A percentile compares a stretch with the other conserved stretches of the same genome.
These are phyloP conservation scores for Colletotrichum acutatum DNA, from an alignment of 2,329 filamentous ascomycete species.

Conservation along the genomic window DNA sequence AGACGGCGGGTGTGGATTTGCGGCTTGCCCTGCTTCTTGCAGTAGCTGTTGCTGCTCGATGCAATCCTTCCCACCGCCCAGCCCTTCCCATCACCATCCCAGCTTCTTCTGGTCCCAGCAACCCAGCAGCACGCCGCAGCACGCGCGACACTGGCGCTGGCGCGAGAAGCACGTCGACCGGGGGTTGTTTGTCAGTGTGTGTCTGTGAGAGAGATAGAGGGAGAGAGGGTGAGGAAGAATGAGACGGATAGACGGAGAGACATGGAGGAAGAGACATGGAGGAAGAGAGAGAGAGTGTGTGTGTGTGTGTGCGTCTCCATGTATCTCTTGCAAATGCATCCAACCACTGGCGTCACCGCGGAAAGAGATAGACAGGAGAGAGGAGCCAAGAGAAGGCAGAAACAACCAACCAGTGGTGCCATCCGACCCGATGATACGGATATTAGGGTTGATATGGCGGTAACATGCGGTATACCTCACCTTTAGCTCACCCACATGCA, in stretches of 20 bases:
- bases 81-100: not conserved
- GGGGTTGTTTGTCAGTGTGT: not conserved
- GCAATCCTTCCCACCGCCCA: not conserved
- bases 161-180: not conserved
- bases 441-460: constrained; percentile 27
- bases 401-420: not conserved
- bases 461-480: constrained; percentile 5
- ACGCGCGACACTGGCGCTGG: constrained; percentile 2
- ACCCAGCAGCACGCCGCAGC: constrained; percentile 9
- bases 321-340: constrained; percentile 16
- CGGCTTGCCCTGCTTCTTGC: constrained; percentile 22
- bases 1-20: constrained; percentile 31
- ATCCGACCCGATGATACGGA: constrained; percentile 18
- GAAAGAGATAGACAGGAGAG: constrained; percentile 27
- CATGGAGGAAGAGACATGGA: not conserved
- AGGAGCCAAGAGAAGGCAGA: not conserved
- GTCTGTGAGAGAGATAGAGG: not conserved
- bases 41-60: not conserved
- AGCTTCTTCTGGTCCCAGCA: not conserved
- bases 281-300: not conserved
- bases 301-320: constrained; percentile 8
- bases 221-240: not conserved
- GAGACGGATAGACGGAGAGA: not conserved
- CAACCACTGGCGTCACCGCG: constrained; percentile 17
- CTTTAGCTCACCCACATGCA: constrained; percentile 25